Conservation (phyloP, 805 yeast species). For the Sugiyamaella valdiviana region DNA sequence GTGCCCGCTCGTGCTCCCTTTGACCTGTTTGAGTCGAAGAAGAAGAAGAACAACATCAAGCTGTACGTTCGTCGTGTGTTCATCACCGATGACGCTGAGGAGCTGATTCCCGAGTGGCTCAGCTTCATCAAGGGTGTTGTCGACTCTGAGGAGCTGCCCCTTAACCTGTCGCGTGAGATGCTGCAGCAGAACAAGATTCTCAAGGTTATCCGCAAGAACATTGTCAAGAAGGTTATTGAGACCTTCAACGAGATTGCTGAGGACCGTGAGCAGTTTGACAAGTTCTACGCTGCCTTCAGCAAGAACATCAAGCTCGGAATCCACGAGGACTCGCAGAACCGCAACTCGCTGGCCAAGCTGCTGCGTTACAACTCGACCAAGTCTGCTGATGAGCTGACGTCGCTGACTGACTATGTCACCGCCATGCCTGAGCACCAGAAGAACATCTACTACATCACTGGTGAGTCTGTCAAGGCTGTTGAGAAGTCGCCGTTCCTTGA, state of each 20-base stretch:
- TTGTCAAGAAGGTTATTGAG: constrained; percentile 96
- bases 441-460: constrained; percentile 98
- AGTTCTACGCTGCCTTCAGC: constrained; percentile 95
- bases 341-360: constrained; percentile 89
- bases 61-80: constrained; percentile 98
- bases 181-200: constrained; percentile 99
- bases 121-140: constrained; percentile 98
- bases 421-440: constrained; percentile 99
- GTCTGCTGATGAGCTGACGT: constrained; percentile 88
- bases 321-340: constrained; percentile 98
- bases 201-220: constrained; percentile 98
- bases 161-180: constrained; percentile 99
- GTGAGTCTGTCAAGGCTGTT: constrained; percentile 95
- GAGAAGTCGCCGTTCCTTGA: constrained; percentile 99
- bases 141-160: constrained; percentile 98
- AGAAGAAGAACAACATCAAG: constrained; percentile 98
- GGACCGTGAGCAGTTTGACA: constrained; percentile 96
- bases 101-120: constrained; percentile 98
- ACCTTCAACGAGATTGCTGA: constrained; percentile 99
- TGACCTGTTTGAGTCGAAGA: constrained; percentile 95
- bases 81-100: constrained; percentile 99
- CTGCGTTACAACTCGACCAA: constrained; percentile 96
- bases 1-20: constrained; percentile 99
- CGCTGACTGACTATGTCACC: constrained; percentile 94
- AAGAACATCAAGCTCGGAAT: constrained; percentile 98